Evolutionary conservation across 306 rosid genomes (phyloP).

Genomic region (Pterocarpus macrocarpus): DNA sequence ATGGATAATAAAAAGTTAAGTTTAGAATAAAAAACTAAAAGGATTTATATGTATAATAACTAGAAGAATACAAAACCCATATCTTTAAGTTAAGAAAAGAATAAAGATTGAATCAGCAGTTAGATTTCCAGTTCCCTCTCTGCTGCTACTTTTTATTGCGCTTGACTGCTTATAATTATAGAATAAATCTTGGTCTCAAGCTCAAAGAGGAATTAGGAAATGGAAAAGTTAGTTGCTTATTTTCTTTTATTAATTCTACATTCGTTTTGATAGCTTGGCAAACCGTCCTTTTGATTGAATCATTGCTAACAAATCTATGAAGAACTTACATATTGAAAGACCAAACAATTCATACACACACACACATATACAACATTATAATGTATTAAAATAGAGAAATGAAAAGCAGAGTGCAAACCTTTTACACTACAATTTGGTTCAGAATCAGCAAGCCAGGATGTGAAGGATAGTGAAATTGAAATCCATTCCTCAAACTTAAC

Average conservation of each 20-base stretch:
- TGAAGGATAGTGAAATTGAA: slow-evolving; percentile 58
- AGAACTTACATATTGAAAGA: slow-evolving; percentile 3
- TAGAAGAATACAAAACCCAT: neutral
- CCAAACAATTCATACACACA: neutral
- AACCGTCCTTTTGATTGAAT: slow-evolving; percentile 6
- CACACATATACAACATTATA: neutral
- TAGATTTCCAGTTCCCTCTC: neutral
- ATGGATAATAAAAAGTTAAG: too few relatives aligned
- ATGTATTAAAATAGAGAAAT: slow-evolving; percentile 1
- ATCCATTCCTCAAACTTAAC: slow-evolving; percentile 67
- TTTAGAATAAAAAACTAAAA: too few relatives aligned
- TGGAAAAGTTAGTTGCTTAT: neutral
- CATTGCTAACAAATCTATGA: slow-evolving; percentile 24
- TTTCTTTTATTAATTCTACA: neutral
- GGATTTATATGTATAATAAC: neutral
- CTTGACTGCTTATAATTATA: neutral
- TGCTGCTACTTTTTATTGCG: slow-evolving; percentile 10
- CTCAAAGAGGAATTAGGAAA: neutral
- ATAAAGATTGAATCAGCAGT: neutral
- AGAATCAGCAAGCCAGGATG: slow-evolving; percentile 61
- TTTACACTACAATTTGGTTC: slow-evolving; percentile 53
- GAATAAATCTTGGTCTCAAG: slow-evolving; percentile 22
- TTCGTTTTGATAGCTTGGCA: slow-evolving; percentile 8
- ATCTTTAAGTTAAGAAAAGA: neutral
- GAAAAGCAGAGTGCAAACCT: slow-evolving; percentile 56